Evolutionary conservation across 2,329 filamentous ascomycete species (phyloP).

Genomic region (Penicillium digitatum): DNA sequence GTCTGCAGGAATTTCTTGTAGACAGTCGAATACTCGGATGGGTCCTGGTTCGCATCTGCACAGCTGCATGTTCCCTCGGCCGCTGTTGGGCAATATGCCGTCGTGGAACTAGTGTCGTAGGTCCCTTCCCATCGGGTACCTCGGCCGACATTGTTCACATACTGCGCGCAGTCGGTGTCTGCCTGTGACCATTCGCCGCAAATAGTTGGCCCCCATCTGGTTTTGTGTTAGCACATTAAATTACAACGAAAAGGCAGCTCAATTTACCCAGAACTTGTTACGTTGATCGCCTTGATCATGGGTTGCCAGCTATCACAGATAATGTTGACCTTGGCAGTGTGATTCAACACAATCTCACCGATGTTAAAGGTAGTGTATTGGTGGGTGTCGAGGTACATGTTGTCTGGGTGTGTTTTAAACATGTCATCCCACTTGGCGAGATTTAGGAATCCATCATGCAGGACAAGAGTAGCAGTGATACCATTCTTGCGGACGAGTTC

Average conservation of each 20-base stretch:
- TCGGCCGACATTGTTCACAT: conserved; percentile 83
- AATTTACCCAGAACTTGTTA: conserved; percentile 62
- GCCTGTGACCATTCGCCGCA: conserved; percentile 98
- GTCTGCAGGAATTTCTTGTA: conserved; percentile 85
- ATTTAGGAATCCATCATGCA: conserved; percentile 93
- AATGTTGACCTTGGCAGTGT: conserved; percentile 78
- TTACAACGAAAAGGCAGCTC: neutral
- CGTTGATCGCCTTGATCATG: conserved; percentile 69
- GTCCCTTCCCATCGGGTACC: conserved; percentile 93
- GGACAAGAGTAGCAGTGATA: conserved; percentile 67
- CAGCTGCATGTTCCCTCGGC: conserved; percentile 66
- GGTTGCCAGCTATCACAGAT: conserved; percentile 83
- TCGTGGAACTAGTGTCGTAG: conserved; percentile 62
- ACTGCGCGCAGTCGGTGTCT: conserved; percentile 85
- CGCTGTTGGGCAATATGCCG: conserved; percentile 67
- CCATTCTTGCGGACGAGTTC: conserved; percentile 72
- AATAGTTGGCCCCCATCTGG: conserved; percentile 78
- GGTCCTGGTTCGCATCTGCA: conserved; percentile 68
- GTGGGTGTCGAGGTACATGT: conserved; percentile 87
- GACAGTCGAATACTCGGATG: conserved; percentile 59
- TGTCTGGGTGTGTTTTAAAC: conserved; percentile 63
- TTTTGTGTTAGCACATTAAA: conserved; percentile 4
- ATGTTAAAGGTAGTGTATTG: conserved; percentile 98
- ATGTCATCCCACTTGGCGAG: conserved; percentile 85
- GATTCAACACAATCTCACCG: conserved; percentile 74